These are phyloP conservation scores for Penicillium argentinense DNA, from an alignment of 495 filamentous ascomycete genomes.

Conservation along the genomic window DNA sequence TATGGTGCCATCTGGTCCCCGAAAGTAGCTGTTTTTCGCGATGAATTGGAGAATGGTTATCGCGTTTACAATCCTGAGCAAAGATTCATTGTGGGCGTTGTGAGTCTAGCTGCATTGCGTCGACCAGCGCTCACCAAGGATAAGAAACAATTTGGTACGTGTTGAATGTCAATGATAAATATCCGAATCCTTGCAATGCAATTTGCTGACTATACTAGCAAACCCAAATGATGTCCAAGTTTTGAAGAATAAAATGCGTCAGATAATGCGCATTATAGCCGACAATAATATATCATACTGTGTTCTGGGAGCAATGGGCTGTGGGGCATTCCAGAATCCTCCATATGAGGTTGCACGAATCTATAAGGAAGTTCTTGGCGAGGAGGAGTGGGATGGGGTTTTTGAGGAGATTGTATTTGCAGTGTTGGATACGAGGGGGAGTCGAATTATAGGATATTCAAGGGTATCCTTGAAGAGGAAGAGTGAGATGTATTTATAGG, in stretches of 20 bases:
- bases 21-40: conserved; percentile 50
- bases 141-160: background rate
- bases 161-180: too few species aligned
- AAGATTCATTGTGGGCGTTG: background rate
- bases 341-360: conserved; percentile 58
- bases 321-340: conserved; percentile 64
- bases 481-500: background rate
- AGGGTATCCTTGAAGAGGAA: conserved; percentile 27
- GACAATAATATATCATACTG: conserved; percentile 50
- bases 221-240: conserved; percentile 12
- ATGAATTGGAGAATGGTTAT: conserved; percentile 37
- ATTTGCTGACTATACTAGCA: background rate
- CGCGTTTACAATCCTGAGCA: too few species aligned
- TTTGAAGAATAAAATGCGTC: conserved; percentile 58
- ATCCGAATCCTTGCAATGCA: background rate
- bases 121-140: background rate
- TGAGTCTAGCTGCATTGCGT: background rate
- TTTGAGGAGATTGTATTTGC: conserved; percentile 37
- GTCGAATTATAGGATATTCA: conserved; percentile 54
- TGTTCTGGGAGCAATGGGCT: conserved; percentile 67
- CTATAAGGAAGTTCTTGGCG: conserved; percentile 58
- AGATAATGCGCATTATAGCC: conserved; percentile 55
- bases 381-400: conserved; percentile 50
- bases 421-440: conserved; percentile 25
- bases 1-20: conserved; percentile 46